These are phyloP conservation scores for Penstemon eatonii DNA, from an alignment of 257 asterid genomes.

Conservation along the genomic window DNA sequence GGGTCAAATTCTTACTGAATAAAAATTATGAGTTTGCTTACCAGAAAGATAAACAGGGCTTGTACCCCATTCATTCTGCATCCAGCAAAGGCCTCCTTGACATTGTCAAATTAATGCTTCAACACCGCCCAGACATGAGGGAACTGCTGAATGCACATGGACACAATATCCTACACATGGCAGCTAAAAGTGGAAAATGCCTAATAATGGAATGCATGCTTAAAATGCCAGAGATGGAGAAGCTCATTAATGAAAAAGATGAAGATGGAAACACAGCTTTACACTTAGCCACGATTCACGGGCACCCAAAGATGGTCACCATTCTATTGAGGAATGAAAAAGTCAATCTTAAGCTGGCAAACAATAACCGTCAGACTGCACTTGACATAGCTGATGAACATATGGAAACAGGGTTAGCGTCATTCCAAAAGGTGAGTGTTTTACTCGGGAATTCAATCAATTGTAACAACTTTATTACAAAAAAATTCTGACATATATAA, in stretches of 20 bases:
- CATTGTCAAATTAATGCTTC: constrained; percentile 39
- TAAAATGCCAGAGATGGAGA: constrained; percentile 44
- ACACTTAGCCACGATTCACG: constrained; percentile 47
- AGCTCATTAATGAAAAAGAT: constrained; percentile 49
- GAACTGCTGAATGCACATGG: constrained; percentile 43
- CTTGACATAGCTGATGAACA: constrained; percentile 57
- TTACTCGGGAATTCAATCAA: constrained; percentile 7
- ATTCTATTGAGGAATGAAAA: constrained; percentile 37
- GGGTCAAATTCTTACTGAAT: constrained; percentile 37
- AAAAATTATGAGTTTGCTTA: constrained; percentile 38
- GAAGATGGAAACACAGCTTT: constrained; percentile 53
- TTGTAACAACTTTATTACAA: neutral
- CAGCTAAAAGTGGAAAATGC: constrained; percentile 48
- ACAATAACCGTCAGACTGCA: constrained; percentile 46
- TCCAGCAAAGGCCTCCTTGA: constrained; percentile 38
- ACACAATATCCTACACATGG: constrained; percentile 48
- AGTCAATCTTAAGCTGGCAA: constrained; percentile 34
- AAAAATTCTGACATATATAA: neutral
- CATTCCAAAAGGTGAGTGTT: constrained; percentile 43
- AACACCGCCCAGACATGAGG: constrained; percentile 46
- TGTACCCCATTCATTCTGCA: constrained; percentile 47
- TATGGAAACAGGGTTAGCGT: constrained; percentile 32
- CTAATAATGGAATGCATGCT: constrained; percentile 39
- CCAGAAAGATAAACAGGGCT: constrained; percentile 41
- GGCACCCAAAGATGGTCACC: constrained; percentile 45